These are phyloP conservation scores for Medicago ruthenica DNA, from an alignment of 306 rosid species.

Conservation along the genomic window DNA sequence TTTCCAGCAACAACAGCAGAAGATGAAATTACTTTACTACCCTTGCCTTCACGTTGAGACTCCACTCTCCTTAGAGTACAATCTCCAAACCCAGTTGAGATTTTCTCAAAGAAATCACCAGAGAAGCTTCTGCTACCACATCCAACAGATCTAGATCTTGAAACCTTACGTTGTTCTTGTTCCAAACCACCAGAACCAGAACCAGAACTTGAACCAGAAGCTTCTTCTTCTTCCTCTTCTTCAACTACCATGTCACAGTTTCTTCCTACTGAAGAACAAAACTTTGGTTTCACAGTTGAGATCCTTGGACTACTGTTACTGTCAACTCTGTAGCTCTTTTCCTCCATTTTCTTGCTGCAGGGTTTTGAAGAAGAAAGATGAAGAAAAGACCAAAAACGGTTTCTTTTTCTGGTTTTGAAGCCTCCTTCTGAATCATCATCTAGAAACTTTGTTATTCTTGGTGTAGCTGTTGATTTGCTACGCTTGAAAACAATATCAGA, in stretches of 20 bases:
- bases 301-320: conserved; percentile 21
- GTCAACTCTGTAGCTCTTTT: conserved; percentile 15
- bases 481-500: conserved; percentile 64
- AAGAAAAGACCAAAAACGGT: conserved; percentile 86
- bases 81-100: conserved; percentile 91
- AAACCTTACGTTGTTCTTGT: conserved; percentile 73
- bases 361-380: conserved; percentile 59
- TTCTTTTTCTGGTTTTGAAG: conserved; percentile 61
- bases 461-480: conserved; percentile 78
- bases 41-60: conserved; percentile 73
- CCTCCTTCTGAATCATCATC: conserved; percentile 1
- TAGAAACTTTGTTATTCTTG: conserved; percentile 42
- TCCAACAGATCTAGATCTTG: conserved; percentile 96
- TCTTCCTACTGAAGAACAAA: conserved; percentile 36
- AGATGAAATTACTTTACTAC: conserved; percentile 40
- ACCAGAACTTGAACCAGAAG: conserved; percentile 57
- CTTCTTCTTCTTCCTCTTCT: conserved; percentile 52
- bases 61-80: conserved; percentile 87
- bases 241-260: conserved; percentile 40
- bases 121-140: conserved; percentile 98
- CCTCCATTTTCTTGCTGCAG: conserved; percentile 27
- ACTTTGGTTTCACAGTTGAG: conserved; percentile 27
- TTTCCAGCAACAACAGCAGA: not conserved
- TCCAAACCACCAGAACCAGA: conserved; percentile 62
- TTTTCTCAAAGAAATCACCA: conserved; percentile 89